phyloP scores from a whole-genome alignment of 108 stramenopile species.

The Cyclotella distinguenda region DNA sequence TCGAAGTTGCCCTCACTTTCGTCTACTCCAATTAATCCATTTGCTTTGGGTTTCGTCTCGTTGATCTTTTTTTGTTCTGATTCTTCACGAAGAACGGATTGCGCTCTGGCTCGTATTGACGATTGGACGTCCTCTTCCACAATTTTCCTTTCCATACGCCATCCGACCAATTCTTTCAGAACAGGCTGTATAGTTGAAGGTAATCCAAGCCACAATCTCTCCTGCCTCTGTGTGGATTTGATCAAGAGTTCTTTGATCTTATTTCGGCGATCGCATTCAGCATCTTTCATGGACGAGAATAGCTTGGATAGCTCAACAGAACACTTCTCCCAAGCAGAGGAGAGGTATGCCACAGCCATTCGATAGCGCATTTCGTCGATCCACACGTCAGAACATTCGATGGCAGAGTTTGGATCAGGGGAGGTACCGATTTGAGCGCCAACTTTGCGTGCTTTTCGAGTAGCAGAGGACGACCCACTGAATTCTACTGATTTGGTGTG shows the following conservation, averaged over 20 bases:
- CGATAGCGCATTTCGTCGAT: conserved; percentile 80
- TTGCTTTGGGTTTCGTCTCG: conserved; percentile 37
- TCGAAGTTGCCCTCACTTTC: conserved; percentile 48
- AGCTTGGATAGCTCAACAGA: conserved; percentile 61
- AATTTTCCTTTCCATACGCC: conserved; percentile 55
- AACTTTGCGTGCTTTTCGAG: conserved; percentile 15
- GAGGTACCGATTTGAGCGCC: conserved; percentile 19
- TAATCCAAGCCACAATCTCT: conserved; percentile 63
- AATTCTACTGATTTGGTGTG: conserved; percentile 48
- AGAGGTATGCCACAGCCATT: conserved; percentile 70
- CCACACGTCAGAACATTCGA: conserved; percentile 72
- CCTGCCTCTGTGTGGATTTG: conserved; percentile 63
- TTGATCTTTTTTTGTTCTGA: conserved; percentile 45
- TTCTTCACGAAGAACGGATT: conserved; percentile 55
- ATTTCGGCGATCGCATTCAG: conserved; percentile 65
- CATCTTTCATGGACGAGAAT: conserved; percentile 62
- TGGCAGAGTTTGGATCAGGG: conserved; percentile 20
- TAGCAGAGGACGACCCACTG: conserved; percentile 13
- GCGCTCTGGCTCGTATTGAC: conserved; percentile 59
- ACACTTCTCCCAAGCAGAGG: conserved; percentile 73
- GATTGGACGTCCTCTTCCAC: conserved; percentile 64
- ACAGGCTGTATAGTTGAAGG: conserved; percentile 55
- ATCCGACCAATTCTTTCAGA: conserved; percentile 63
- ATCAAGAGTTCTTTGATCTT: conserved; percentile 67
- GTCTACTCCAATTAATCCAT: conserved; percentile 41